Base-by-base conservation (phyloP, 805 yeast species). In the Candida hungchunana region DNA sequence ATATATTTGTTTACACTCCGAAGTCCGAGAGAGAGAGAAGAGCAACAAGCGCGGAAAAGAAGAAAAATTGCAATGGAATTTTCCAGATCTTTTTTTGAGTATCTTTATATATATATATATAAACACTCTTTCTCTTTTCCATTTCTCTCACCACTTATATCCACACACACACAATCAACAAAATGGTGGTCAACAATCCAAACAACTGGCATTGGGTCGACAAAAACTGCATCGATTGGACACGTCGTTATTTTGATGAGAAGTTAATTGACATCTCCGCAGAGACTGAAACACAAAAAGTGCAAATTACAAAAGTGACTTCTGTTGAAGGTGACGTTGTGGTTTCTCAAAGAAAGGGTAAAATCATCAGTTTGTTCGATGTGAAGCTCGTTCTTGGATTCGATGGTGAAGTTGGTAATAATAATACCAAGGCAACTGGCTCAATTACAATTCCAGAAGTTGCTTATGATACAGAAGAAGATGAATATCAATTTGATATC, bases 171-270 rank as follows among this genome's bases (percentile, higher is more conserved):
- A 20, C 23, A 7, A 20, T 8, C 23, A 8, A 19, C 26, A 30
- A 23, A 29, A 90, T 90, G 97, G 97, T 85, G 26, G 89, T 93
- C 21, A 82, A 87, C 64, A 93, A 90, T 71, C 97, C 97, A 26
- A 93, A 93, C 63, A 90, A 90, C 66, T 90, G 98, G 98, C 98
- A 93, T 71, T 93, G 97, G 97, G 97, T 89, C 44, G 97, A 90
- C 64, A 90, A 90, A 62, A 93, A 93, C 69, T 93, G 98, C 65
- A 73, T 90, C 39, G 80, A 76, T 38, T 93, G 98, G 98, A 73
- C 96, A 10, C 77, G 77, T 43, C 69, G 73, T 26, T 90, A 90
- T 60, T 85, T 93, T 59, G 60, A 63, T 20, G 72, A 75, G 31
- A 72, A 77, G 29, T 64, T 88, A 34, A 67, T 68, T 9, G 82